phyloP scores from a whole-genome alignment of 352 stramenopile species.

The Thraustochytrium striatum region DNA sequence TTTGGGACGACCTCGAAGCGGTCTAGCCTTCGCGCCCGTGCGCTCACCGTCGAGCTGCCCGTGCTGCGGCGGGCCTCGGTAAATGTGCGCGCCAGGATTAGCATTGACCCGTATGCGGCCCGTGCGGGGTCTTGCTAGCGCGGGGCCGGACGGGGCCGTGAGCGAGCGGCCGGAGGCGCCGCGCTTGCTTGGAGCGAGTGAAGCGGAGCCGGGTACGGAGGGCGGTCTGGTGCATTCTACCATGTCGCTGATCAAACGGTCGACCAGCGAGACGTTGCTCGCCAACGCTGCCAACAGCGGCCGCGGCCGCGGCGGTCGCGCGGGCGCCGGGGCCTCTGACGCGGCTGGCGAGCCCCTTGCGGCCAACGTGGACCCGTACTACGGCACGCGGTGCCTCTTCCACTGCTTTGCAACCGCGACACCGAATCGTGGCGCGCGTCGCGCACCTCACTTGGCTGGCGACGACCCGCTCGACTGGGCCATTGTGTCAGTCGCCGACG shows the following conservation, averaged over 20 bases:
- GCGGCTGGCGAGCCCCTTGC: neutral
- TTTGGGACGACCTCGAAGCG: no score
- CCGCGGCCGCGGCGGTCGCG: no score
- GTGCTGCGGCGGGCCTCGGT: slow-evolving; percentile 34
- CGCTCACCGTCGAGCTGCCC: slow-evolving; percentile 11
- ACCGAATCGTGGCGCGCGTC: slow-evolving; percentile 9
- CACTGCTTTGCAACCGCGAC: slow-evolving; percentile 25
- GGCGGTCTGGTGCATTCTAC: no score
- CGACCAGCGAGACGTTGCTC: slow-evolving; percentile 21
- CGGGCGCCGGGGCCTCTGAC: neutral
- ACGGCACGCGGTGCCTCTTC: neutral
- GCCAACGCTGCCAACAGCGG: neutral
- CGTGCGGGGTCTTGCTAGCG: neutral
- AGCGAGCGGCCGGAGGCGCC: no score
- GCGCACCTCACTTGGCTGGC: neutral
- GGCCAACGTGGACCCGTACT: slow-evolving; percentile 2
- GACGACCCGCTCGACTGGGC: slow-evolving; percentile 32
- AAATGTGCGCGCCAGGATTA: slow-evolving; percentile 10
- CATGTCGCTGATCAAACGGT: slow-evolving; percentile 1
- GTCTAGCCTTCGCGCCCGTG: no score
- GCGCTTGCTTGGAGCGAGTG: no score
- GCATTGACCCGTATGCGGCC: slow-evolving; percentile 4
- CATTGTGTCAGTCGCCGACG: slow-evolving; percentile 1
- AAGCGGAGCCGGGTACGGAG: no score
- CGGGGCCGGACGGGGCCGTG: neutral